Percentiles rank a stretch among this genome's conserved stretches.
phyloP scores from a whole-genome alignment of 768 basidiomycete species.

The Nidularia sp. region DNA sequence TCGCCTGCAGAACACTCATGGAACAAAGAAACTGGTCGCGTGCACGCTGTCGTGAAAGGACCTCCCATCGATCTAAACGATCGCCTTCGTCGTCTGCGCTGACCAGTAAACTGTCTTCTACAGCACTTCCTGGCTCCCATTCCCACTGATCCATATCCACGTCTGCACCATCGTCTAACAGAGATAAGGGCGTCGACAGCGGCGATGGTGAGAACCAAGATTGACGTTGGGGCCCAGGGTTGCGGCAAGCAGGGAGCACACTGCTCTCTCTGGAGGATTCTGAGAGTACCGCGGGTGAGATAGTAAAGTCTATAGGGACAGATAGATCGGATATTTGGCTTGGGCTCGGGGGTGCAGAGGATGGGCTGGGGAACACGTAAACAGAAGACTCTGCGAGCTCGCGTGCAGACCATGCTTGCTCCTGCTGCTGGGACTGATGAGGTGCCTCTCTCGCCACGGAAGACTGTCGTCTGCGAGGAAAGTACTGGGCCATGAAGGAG shows the following conservation, averaged over 20 bases:
- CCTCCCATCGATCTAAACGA: neutral
- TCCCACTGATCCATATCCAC: neutral
- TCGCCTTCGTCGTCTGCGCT: neutral
- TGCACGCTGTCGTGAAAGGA: neutral
- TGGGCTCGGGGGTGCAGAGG: constrained; percentile 13
- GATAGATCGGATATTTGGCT: constrained; percentile 8
- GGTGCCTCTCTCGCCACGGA: constrained; percentile 9
- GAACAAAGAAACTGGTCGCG: neutral
- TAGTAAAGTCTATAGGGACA: neutral
- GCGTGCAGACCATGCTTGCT: neutral
- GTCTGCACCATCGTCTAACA: neutral
- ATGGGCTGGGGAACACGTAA: constrained; percentile 15
- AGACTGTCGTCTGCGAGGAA: constrained; percentile 3
- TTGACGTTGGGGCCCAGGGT: neutral
- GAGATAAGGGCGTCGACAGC: neutral
- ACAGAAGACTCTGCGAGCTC: constrained; percentile 3
- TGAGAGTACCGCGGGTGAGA: constrained; percentile 8
- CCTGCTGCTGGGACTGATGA: neutral
- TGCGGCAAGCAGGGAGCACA: neutral
- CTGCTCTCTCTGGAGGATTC: constrained; percentile 1
- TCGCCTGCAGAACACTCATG: neutral
- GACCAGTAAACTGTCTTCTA: neutral
- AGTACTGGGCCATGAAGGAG: neutral
- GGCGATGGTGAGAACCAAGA: neutral
- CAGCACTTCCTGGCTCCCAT: neutral